These are phyloP conservation scores for Saksenaea oblongispora DNA, from an alignment of 371 early-diverging fungal genomes.

Conservation along the genomic window DNA sequence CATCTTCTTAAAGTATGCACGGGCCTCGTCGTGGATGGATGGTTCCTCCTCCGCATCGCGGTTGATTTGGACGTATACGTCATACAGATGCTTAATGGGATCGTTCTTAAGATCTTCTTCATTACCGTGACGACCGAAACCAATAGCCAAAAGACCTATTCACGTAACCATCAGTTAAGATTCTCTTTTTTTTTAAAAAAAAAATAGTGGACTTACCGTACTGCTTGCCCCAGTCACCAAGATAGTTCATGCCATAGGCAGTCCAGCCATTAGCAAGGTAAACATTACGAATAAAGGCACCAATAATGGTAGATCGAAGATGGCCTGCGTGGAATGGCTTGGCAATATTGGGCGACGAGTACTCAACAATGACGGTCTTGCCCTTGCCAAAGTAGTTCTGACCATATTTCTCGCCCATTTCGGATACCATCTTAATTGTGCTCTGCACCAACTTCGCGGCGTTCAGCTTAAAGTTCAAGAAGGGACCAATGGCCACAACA, in stretches of 20 bases:
- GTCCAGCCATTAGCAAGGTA: constrained; percentile 87
- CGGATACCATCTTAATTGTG: constrained; percentile 54
- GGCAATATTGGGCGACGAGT: constrained; percentile 98
- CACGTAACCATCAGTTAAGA: constrained; percentile 2
- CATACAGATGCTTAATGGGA: constrained; percentile 93
- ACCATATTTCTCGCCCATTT: constrained; percentile 62
- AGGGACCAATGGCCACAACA: constrained; percentile 75
- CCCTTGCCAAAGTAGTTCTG: constrained; percentile 64
- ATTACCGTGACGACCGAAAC: constrained; percentile 81
- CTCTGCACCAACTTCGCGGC: constrained; percentile 52
- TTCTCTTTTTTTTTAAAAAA: constrained; percentile 1
- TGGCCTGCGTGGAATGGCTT: constrained; percentile 99
- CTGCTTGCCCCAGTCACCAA: constrained; percentile 99
- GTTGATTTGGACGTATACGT: constrained; percentile 96
- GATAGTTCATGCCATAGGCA: constrained; percentile 94
- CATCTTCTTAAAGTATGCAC: constrained; percentile 97
- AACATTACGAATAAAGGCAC: constrained; percentile 88
- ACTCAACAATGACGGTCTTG: constrained; percentile 90
- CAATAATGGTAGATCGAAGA: constrained; percentile 97
- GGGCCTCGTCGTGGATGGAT: constrained; percentile 85
- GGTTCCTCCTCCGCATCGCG: constrained; percentile 70
- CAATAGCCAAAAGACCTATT: constrained; percentile 89
- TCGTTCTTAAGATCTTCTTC: constrained; percentile 79
- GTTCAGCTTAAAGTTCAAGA: constrained; percentile 84
- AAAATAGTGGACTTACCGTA: constrained; percentile 65